Conservation (phyloP, 2,329 filamentous ascomycete species). For the Bimuria novae-zelandiae region DNA sequence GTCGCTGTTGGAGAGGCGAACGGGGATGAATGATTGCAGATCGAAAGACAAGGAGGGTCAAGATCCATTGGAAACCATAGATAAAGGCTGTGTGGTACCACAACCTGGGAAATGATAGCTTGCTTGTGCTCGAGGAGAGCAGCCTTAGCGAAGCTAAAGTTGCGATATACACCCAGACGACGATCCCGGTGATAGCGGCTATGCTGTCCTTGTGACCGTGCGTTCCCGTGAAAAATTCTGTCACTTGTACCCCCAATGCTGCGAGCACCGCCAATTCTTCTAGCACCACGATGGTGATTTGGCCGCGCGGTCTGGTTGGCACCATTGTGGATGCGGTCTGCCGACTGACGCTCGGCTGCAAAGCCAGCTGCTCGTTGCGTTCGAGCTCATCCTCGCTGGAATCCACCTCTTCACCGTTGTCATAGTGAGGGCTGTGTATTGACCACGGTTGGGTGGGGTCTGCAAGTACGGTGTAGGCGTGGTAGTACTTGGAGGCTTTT, state of each 20-base stretch:
- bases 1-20: conserved; percentile 63
- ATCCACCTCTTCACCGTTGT: conserved; percentile 46
- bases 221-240: conserved; percentile 64
- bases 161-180: conserved; percentile 81
- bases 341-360: conserved; percentile 59
- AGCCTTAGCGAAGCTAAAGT: conserved; percentile 74
- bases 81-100: conserved; percentile 93
- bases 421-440: conserved; percentile 32
- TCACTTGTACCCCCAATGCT: conserved; percentile 70
- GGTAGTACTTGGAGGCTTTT: conserved; percentile 57
- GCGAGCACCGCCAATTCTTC: conserved; percentile 77
- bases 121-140: conserved; percentile 61
- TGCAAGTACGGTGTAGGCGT: conserved; percentile 63
- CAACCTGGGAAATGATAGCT: conserved; percentile 70
- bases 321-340: conserved; percentile 63
- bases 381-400: conserved; percentile 64
- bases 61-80: conserved; percentile 82
- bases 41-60: conserved; percentile 77
- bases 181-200: conserved; percentile 68
- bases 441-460: conserved; percentile 50
- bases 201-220: conserved; percentile 63
- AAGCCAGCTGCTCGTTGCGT: conserved; percentile 59
- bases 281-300: conserved; percentile 69
- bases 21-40: conserved; percentile 80
- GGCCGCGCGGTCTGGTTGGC: conserved; percentile 74